A percentile compares a stretch with the other conserved stretches of the same genome.
Conservation (phyloP, 2,329 filamentous ascomycete genomes). For the Rosellinia necatrix region DNA sequence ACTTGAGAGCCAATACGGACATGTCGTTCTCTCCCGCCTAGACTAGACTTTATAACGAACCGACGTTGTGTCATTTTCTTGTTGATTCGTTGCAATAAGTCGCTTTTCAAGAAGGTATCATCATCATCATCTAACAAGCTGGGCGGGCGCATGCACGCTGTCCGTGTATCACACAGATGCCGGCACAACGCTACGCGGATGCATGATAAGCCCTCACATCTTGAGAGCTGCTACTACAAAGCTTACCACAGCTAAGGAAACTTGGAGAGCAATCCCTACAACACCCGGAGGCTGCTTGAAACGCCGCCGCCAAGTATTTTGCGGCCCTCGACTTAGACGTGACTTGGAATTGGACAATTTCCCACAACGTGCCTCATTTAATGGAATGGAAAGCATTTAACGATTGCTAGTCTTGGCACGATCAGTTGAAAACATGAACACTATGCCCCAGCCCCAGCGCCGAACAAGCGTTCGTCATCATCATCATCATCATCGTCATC, state of each 20-base stretch:
- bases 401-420: conserved; percentile 2
- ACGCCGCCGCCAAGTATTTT: not conserved
- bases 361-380: not conserved
- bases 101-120: not conserved
- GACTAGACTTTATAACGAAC: not conserved
- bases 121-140: not conserved
- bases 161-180: not conserved
- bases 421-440: too few species aligned
- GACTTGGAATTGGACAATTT: conserved; percentile 10
- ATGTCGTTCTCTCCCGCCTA: not conserved
- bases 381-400: conserved; percentile 5
- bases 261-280: not conserved
- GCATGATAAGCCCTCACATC: not conserved
- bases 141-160: not conserved
- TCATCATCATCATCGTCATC: too few species aligned
- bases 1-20: not conserved
- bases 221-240: not conserved
- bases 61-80: not conserved
- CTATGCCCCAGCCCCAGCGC: not conserved
- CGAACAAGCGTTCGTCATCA: not conserved
- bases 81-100: not conserved
- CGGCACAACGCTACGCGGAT: not conserved
- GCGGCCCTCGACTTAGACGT: not conserved
- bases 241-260: conserved; percentile 2
- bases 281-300: not conserved